Conservation (phyloP, 805 yeast genomes). For the Yarrowia sp. region DNA sequence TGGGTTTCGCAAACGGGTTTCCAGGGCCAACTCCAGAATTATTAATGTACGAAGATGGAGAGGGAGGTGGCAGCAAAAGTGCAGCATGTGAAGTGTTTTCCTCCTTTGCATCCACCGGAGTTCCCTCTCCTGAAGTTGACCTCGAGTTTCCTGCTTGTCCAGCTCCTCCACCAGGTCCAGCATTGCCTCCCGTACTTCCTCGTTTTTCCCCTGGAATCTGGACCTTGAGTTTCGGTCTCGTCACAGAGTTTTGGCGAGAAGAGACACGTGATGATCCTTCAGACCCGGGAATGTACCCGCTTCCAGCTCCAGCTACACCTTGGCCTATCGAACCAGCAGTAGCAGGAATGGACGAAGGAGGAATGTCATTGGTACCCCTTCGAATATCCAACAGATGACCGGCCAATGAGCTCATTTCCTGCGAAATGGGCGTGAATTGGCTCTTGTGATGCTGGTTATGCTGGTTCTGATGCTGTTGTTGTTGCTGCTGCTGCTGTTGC, state of each 20-base stretch:
- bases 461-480: conserved; percentile 5
- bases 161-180: conserved; percentile 24
- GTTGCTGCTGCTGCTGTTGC: conserved; percentile 14
- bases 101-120: conserved; percentile 9
- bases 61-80: conserved; percentile 39
- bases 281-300: conserved; percentile 28
- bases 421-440: conserved; percentile 22
- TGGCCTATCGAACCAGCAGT: conserved; percentile 8
- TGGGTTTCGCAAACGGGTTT: conserved; percentile 39
- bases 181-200: conserved; percentile 15
- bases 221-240: conserved; percentile 28
- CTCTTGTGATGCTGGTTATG: conserved; percentile 22
- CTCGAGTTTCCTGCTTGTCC: conserved; percentile 24
- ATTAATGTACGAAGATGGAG: conserved; percentile 38
- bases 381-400: conserved; percentile 24
- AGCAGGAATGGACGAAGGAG: not conserved
- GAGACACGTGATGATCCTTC: conserved; percentile 27
- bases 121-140: conserved; percentile 2
- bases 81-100: conserved; percentile 28
- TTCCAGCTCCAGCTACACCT: conserved; percentile 27
- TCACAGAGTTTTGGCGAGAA: conserved; percentile 28
- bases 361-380: conserved; percentile 23
- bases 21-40: conserved; percentile 38
- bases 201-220: conserved; percentile 28
- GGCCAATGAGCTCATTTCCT: conserved; percentile 24